A percentile compares a stretch with the other conserved stretches of the same genome.
These are phyloP conservation scores for Exophiala sp. DNA, from an alignment of 2,329 filamentous ascomycete genomes.

Conservation along the genomic window DNA sequence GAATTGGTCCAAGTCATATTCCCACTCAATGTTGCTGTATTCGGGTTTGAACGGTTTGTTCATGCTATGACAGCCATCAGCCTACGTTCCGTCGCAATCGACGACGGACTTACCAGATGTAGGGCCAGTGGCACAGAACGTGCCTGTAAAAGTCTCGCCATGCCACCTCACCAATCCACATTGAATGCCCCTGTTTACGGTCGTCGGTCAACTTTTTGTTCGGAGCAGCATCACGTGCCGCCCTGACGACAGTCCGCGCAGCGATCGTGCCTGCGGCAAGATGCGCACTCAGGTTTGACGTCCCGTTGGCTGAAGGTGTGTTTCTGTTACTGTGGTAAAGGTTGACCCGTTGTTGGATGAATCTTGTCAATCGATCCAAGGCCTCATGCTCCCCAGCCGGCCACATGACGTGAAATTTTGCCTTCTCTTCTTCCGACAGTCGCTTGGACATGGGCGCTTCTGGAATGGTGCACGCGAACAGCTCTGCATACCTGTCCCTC, in stretches of 20 bases:
- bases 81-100: not conserved
- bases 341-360: constrained; percentile 61
- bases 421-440: constrained; percentile 57
- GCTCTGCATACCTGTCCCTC: constrained; percentile 46
- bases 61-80: constrained; percentile 49
- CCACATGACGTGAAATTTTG: constrained; percentile 59
- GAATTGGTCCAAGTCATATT: constrained; percentile 68
- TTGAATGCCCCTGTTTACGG: constrained; percentile 40
- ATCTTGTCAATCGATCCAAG: constrained; percentile 59
- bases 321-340: constrained; percentile 65
- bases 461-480: constrained; percentile 63
- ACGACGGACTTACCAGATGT: constrained; percentile 43
- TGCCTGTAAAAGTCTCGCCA: constrained; percentile 90
- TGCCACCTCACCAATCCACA: constrained; percentile 82
- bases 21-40: constrained; percentile 79
- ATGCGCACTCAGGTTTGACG: constrained; percentile 69
- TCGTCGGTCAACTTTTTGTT: constrained; percentile 44
- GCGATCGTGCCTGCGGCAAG: constrained; percentile 66
- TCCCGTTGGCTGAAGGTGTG: constrained; percentile 59
- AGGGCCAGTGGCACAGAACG: constrained; percentile 80
- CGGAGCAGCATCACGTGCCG: constrained; percentile 61
- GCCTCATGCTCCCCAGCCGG: constrained; percentile 75
- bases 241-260: constrained; percentile 62
- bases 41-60: constrained; percentile 78
- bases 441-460: constrained; percentile 60